Conservation (phyloP, 352 stramenopile genomes). For the Pythium grandisporangium region DNA sequence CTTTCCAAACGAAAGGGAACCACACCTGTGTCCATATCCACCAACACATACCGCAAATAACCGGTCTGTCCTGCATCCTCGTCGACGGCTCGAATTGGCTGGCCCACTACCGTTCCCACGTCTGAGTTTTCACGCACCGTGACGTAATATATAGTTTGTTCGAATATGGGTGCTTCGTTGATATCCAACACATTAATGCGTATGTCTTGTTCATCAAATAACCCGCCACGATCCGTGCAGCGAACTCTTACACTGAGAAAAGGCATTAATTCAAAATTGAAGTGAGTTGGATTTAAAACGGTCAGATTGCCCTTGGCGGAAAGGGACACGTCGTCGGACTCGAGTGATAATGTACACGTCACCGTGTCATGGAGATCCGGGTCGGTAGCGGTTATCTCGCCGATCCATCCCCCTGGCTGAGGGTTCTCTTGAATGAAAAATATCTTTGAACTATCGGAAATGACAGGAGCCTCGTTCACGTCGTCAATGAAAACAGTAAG, state of each 20-base stretch:
- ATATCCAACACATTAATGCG: conserved; percentile 31
- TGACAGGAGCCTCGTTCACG: conserved; percentile 31
- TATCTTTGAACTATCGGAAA: conserved; percentile 13
- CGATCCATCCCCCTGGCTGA: conserved; percentile 25
- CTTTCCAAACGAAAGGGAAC: conserved; percentile 42
- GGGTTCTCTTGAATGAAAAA: conserved; percentile 44
- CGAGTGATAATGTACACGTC: conserved; percentile 12
- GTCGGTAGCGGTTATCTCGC: conserved; percentile 19
- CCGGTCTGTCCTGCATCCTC: conserved; percentile 33
- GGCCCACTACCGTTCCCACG: conserved; percentile 23
- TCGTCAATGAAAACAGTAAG: conserved; percentile 37
- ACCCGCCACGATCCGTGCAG: conserved; percentile 20
- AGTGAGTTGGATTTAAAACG: conserved; percentile 19
- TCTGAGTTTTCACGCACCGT: conserved; percentile 29
- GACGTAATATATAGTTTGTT: conserved; percentile 23
- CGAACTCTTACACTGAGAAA: conserved; percentile 22
- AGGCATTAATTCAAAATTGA: conserved; percentile 39
- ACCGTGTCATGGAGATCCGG: conserved; percentile 26
- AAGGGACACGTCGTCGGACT: conserved; percentile 24
- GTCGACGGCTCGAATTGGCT: conserved; percentile 34
- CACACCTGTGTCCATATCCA: conserved; percentile 21
- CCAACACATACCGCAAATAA: conserved; percentile 34
- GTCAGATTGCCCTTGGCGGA: conserved; percentile 28
- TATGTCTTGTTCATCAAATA: conserved; percentile 27
- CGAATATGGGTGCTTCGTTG: conserved; percentile 43